These are phyloP conservation scores for Moringa oleifera DNA, from an alignment of 345 rosid species.

Conservation along the genomic window DNA sequence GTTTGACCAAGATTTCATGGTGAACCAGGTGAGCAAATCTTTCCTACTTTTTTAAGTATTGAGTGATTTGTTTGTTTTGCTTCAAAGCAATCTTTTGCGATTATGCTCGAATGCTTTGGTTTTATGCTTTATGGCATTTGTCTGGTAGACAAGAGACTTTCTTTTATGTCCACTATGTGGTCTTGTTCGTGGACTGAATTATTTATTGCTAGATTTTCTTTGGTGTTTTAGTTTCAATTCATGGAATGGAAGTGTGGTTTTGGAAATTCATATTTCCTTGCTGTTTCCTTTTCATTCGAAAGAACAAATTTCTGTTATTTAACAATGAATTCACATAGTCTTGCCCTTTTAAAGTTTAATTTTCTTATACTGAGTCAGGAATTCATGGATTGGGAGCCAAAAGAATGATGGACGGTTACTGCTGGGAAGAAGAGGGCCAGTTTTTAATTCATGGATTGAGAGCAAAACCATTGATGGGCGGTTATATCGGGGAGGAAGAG, in stretches of 20 bases:
- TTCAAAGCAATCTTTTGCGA: constrained; percentile 7
- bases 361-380: constrained; percentile 20
- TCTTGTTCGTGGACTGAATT: constrained; percentile 9
- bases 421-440: constrained; percentile 36
- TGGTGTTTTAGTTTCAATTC: background rate
- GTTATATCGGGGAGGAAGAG: constrained; percentile 31
- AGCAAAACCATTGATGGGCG: constrained; percentile 26
- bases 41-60: background rate
- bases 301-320: background rate
- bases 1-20: background rate
- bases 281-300: background rate
- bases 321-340: background rate
- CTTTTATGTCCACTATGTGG: background rate
- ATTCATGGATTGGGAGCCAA: constrained; percentile 15
- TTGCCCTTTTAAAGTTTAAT: background rate
- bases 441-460: constrained; percentile 33
- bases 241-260: background rate
- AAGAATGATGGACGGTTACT: constrained; percentile 27
- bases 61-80: constrained; percentile 1
- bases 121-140: background rate
- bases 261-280: background rate
- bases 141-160: background rate
- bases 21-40: constrained; percentile 13
- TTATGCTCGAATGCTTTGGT: background rate
- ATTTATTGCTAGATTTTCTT: constrained; percentile 15